These are phyloP conservation scores for Colletotrichum shisoi DNA, from an alignment of 2,329 filamentous ascomycete species.

Conservation along the genomic window DNA sequence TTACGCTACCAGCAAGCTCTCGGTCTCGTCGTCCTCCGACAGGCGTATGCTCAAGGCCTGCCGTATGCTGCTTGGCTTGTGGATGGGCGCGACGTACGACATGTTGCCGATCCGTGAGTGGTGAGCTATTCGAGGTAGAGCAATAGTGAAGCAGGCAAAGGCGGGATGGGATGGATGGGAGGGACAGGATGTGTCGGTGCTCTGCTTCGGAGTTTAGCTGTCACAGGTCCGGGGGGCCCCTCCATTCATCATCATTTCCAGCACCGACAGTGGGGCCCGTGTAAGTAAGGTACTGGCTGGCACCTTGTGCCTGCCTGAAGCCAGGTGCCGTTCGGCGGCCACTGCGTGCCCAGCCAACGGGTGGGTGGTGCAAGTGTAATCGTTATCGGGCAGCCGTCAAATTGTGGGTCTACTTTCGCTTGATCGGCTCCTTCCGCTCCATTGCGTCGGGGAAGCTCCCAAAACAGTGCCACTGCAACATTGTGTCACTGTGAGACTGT, in stretches of 20 bases:
- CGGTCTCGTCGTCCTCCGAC: slow-evolving; percentile 74
- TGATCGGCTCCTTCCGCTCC: too few relatives aligned
- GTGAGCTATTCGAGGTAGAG: slow-evolving; percentile 22
- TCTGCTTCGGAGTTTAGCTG: slow-evolving; percentile 37
- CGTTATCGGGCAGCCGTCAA: too few relatives aligned
- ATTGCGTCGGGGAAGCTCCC: too few relatives aligned
- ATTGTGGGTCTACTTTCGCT: too few relatives aligned
- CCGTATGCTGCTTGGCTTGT: slow-evolving; percentile 87
- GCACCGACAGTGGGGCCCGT: slow-evolving; percentile 5
- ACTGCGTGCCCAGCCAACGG: too few relatives aligned
- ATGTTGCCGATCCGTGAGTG: slow-evolving; percentile 58
- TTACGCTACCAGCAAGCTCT: slow-evolving; percentile 79
- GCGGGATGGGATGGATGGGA: background rate
- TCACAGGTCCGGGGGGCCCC: slow-evolving; percentile 19
- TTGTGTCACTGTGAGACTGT: too few relatives aligned
- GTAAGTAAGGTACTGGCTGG: background rate
- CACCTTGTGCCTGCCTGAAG: background rate
- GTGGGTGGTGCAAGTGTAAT: too few relatives aligned
- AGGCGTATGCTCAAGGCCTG: slow-evolving; percentile 84
- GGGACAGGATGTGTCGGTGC: slow-evolving; percentile 15
- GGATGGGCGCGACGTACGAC: slow-evolving; percentile 95
- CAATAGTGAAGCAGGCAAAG: background rate
- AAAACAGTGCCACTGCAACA: too few relatives aligned
- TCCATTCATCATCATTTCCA: slow-evolving; percentile 34
- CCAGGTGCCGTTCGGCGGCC: background rate